Evolutionary conservation across 768 basidiomycete genomes (phyloP).

Genomic region (Boletus bicolor): DNA sequence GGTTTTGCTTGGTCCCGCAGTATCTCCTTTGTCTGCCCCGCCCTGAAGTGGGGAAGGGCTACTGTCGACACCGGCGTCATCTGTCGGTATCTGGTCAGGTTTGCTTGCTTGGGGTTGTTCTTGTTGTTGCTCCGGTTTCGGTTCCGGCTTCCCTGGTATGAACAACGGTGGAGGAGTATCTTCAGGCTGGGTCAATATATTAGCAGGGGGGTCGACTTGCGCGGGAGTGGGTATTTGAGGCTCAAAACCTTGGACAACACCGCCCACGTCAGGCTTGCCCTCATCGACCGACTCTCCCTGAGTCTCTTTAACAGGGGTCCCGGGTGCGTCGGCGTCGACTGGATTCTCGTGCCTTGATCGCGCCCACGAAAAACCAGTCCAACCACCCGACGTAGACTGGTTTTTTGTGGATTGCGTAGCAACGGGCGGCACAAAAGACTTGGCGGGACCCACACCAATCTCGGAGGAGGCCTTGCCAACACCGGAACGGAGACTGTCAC

Average conservation of each 20-base stretch:
- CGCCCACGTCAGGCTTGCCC: slow-evolving; percentile 5
- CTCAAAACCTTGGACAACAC: slow-evolving; percentile 8
- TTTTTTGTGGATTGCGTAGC: slow-evolving; percentile 1
- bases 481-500: slow-evolving; percentile 11
- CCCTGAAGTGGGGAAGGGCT: neutral
- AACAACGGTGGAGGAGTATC: slow-evolving; percentile 9
- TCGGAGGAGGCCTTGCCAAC: slow-evolving; percentile 23
- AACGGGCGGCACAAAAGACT: slow-evolving; percentile 1
- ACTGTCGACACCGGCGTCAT: slow-evolving; percentile 11
- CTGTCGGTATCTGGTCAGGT: neutral
- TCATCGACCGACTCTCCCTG: neutral
- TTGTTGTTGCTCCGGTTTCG: neutral
- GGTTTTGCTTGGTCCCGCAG: neutral
- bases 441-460: slow-evolving; percentile 18
- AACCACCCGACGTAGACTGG: slow-evolving; percentile 5
- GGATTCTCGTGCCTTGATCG: slow-evolving; percentile 4
- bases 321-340: neutral
- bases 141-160: neutral
- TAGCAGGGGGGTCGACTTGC: slow-evolving; percentile 22
- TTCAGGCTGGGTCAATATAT: slow-evolving; percentile 10
- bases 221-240: slow-evolving; percentile 18
- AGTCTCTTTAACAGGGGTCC: slow-evolving; percentile 7
- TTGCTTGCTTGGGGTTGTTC: neutral
- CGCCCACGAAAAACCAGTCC: neutral
- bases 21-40: neutral